These are phyloP conservation scores for Rubia balearica DNA, from an alignment of 305 asterid genomes.

Conservation along the genomic window DNA sequence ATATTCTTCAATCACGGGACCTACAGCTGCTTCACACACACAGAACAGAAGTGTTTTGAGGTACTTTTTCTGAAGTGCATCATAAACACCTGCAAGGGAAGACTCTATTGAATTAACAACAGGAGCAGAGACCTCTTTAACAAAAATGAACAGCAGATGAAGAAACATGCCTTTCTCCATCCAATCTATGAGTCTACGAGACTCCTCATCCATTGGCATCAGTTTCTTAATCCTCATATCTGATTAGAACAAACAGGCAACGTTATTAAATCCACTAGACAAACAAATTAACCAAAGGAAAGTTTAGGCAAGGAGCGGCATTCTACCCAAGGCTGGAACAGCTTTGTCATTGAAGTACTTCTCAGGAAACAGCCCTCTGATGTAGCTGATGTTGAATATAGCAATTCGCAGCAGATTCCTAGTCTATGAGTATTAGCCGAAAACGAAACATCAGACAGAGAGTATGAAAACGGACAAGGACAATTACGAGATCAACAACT, in stretches of 20 bases:
- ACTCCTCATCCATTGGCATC: constrained; percentile 96
- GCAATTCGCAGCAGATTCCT: constrained; percentile 93
- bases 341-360: constrained; percentile 84
- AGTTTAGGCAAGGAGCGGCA: background rate
- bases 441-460: constrained; percentile 4
- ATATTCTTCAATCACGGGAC: constrained; percentile 94
- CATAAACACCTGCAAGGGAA: constrained; percentile 66
- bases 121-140: constrained; percentile 13
- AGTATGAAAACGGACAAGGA: background rate
- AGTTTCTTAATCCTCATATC: constrained; percentile 98
- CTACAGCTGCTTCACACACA: constrained; percentile 69
- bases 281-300: constrained; percentile 1
- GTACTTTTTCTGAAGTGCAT: constrained; percentile 88
- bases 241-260: constrained; percentile 27
- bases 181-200: constrained; percentile 93
- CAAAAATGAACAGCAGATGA: constrained; percentile 2
- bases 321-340: constrained; percentile 84
- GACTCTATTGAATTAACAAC: constrained; percentile 18
- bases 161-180: constrained; percentile 79
- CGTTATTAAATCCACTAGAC: constrained; percentile 13
- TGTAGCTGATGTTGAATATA: constrained; percentile 88
- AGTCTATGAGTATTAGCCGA: constrained; percentile 44
- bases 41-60: constrained; percentile 83
- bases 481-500: background rate
- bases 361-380: constrained; percentile 96